Evolutionary conservation across 1,139 yeast species (phyloP).

Genomic region (Taphrina pruni): DNA sequence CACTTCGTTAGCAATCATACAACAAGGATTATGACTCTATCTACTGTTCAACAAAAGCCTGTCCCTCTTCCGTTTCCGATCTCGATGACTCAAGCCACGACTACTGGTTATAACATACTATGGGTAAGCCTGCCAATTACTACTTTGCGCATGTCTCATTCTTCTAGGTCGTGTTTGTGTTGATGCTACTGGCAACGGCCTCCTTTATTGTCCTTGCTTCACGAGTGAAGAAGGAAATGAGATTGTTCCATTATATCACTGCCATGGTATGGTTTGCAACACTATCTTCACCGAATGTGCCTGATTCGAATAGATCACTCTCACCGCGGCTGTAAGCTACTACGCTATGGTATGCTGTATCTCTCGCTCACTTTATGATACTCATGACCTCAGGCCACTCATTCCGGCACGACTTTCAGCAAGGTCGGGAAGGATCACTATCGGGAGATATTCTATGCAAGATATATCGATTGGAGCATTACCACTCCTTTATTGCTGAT

Average conservation of each 20-base stretch:
- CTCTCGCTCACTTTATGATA: background rate
- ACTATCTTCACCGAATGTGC: background rate
- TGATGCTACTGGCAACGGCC: slow-evolving; percentile 33
- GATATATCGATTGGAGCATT: slow-evolving; percentile 71
- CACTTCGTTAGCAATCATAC: background rate
- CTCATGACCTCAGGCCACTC: slow-evolving; percentile 19
- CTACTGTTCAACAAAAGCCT: background rate
- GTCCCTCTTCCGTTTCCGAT: slow-evolving; percentile 32
- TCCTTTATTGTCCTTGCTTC: slow-evolving; percentile 27
- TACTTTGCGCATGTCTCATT: background rate
- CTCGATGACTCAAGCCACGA: slow-evolving; percentile 11
- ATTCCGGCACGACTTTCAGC: slow-evolving; percentile 32
- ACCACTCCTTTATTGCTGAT: slow-evolving; percentile 63
- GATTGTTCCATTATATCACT: slow-evolving; percentile 38
- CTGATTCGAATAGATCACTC: slow-evolving; percentile 18
- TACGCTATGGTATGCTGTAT: slow-evolving; percentile 32
- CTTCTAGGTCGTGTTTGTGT: slow-evolving; percentile 28
- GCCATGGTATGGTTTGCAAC: slow-evolving; percentile 9
- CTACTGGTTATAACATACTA: slow-evolving; percentile 27
- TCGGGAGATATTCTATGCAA: slow-evolving; percentile 70
- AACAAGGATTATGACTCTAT: background rate
- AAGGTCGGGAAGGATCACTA: slow-evolving; percentile 29
- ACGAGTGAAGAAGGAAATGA: slow-evolving; percentile 37
- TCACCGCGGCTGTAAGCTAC: slow-evolving; percentile 37
- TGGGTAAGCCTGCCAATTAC: slow-evolving; percentile 7